These are phyloP conservation scores for Logfia minima DNA, from an alignment of 129 eudicot genomes.

Conservation along the genomic window DNA sequence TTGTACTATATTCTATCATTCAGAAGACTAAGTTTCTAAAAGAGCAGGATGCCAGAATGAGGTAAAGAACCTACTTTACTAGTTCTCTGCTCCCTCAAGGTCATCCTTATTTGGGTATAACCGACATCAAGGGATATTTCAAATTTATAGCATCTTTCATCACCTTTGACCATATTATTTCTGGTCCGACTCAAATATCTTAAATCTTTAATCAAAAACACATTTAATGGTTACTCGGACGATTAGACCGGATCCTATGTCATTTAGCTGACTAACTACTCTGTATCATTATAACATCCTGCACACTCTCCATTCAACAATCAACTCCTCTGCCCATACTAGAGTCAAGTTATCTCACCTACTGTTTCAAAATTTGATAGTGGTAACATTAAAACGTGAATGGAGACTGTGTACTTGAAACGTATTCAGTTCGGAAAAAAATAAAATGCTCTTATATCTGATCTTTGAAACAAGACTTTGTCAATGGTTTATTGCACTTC, in stretches of 20 bases:
- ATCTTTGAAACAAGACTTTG: conserved; percentile 9
- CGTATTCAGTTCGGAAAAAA: background rate
- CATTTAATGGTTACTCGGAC: background rate
- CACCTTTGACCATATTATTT: too few relatives aligned
- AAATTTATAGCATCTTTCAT: too few relatives aligned
- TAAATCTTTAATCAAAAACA: background rate
- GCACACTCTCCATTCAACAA: background rate
- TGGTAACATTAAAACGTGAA: background rate
- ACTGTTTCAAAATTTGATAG: background rate
- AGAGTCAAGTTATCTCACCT: background rate
- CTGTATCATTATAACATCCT: background rate
- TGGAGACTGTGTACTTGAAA: background rate
- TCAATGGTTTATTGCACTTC: conserved; percentile 1
- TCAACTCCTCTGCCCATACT: background rate
- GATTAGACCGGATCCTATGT: background rate
- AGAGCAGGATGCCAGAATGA: background rate
- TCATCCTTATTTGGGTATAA: background rate
- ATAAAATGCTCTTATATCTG: background rate
- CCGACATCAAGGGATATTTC: too few relatives aligned
- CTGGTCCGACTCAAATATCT: background rate
- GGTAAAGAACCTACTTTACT: background rate
- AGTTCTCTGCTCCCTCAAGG: background rate
- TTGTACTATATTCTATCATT: background rate
- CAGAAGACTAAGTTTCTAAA: too few relatives aligned
- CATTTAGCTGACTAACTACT: background rate